These are phyloP conservation scores for Psidium guajava DNA, from an alignment of 345 rosid genomes.

Conservation along the genomic window DNA sequence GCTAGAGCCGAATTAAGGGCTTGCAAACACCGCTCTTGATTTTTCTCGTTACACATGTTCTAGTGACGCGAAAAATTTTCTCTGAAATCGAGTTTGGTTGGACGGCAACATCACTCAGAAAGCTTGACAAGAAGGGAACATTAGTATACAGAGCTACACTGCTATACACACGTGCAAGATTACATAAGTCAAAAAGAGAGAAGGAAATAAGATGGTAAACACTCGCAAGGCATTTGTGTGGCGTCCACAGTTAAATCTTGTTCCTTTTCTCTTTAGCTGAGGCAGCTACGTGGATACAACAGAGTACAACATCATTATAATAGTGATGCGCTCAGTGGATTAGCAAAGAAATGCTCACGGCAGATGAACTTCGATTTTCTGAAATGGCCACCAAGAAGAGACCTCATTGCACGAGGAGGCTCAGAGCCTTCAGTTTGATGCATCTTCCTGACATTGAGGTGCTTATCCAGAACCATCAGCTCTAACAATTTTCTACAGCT, in stretches of 20 bases:
- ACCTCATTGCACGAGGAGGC: conserved; percentile 38
- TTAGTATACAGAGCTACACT: neutral
- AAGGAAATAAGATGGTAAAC: neutral
- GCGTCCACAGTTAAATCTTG: neutral
- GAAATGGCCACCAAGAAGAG: conserved; percentile 30
- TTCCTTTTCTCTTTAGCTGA: neutral
- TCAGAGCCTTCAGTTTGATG: conserved; percentile 30
- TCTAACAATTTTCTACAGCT: conserved; percentile 66
- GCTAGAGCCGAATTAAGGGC: neutral
- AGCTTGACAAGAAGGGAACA: neutral
- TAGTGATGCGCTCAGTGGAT: conserved; percentile 33
- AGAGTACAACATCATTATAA: neutral
- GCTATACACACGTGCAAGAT: neutral
- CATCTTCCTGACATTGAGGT: conserved; percentile 54
- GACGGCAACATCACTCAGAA: neutral
- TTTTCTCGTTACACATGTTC: too few species aligned
- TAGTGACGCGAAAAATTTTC: too few species aligned
- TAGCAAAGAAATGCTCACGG: conserved; percentile 66
- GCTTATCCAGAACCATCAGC: conserved; percentile 65
- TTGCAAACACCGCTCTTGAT: neutral
- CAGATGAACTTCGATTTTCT: conserved; percentile 31
- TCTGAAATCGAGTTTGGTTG: neutral
- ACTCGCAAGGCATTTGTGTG: neutral
- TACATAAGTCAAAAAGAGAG: neutral
- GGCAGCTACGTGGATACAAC: neutral